A percentile compares a stretch with the other conserved stretches of the same genome.
Evolutionary conservation across 2,329 filamentous ascomycete species (phyloP).

Genomic region (Berkeleyomyces basicola): DNA sequence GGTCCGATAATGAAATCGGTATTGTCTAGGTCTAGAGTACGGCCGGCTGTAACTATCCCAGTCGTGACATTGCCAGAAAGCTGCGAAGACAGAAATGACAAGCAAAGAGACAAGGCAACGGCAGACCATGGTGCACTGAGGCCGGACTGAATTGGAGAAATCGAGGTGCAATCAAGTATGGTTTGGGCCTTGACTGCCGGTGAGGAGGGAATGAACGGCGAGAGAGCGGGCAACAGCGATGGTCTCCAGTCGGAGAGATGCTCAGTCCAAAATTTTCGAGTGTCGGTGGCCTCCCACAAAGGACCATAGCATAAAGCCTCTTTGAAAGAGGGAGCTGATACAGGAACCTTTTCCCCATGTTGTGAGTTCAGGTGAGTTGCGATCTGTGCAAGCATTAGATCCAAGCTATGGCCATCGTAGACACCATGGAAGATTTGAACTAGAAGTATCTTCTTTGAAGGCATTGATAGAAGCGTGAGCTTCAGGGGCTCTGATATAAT

Average conservation of each 20-base stretch:
- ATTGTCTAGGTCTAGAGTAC: conserved; percentile 49
- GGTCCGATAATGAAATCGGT: conserved; percentile 60
- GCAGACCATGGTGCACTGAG: conserved; percentile 66
- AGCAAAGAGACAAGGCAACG: conserved; percentile 60
- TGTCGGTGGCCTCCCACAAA: conserved; percentile 29
- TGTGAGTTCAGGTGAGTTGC: neutral
- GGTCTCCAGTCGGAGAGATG: conserved; percentile 28
- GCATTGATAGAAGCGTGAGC: conserved; percentile 24
- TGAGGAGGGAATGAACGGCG: neutral
- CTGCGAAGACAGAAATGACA: conserved; percentile 40
- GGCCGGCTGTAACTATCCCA: conserved; percentile 65
- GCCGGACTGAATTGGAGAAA: conserved; percentile 38
- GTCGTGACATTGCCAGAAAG: conserved; percentile 32
- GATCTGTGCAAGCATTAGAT: conserved; percentile 39
- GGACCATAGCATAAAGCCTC: conserved; percentile 55
- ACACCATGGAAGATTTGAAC: conserved; percentile 70
- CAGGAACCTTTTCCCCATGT: neutral
- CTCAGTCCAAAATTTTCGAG: conserved; percentile 48
- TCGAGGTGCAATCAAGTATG: conserved; percentile 22
- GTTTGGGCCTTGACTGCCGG: conserved; percentile 9
- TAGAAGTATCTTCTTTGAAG: conserved; percentile 26
- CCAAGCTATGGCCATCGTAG: conserved; percentile 71
- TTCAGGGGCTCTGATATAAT: conserved; percentile 36
- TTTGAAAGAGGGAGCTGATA: conserved; percentile 31
- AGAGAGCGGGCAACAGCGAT: conserved; percentile 14